These are phyloP conservation scores for Bidens hawaiensis DNA, from an alignment of 140 eudicot genomes.

Conservation along the genomic window DNA sequence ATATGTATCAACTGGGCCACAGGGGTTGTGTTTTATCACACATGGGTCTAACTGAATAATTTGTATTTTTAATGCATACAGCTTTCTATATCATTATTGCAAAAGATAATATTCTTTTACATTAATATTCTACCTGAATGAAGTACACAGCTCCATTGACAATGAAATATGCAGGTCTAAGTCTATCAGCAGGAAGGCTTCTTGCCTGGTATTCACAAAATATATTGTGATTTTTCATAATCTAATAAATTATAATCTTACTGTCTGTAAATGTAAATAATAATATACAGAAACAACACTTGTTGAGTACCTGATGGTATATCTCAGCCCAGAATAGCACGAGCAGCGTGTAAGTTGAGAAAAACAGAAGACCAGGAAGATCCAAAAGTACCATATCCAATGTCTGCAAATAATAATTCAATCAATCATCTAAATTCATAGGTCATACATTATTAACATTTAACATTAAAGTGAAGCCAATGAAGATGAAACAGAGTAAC, in stretches of 20 bases:
- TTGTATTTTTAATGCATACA: background rate
- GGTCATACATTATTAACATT: too few relatives aligned
- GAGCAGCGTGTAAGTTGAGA: constrained; percentile 84
- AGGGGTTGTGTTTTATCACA: background rate
- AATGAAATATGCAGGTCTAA: constrained; percentile 49
- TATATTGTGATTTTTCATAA: background rate
- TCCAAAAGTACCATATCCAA: constrained; percentile 60
- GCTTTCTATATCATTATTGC: background rate
- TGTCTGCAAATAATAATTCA: constrained; percentile 35
- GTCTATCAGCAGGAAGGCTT: constrained; percentile 68
- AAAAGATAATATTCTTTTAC: background rate
- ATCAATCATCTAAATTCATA: background rate
- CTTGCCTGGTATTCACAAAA: constrained; percentile 54
- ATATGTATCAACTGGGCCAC: background rate
- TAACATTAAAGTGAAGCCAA: background rate
- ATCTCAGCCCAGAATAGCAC: constrained; percentile 94
- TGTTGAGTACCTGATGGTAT: constrained; percentile 58
- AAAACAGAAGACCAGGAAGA: constrained; percentile 89
- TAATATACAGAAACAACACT: background rate
- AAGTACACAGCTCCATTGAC: constrained; percentile 65
- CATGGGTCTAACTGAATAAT: background rate
- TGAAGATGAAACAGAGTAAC: constrained; percentile 18
- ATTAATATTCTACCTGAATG: constrained; percentile 67
- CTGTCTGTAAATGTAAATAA: background rate
- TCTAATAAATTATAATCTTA: background rate